Evolutionary conservation across 2,329 filamentous ascomycete genomes (phyloP), one percentile per base, ranked within the genome.

Genomic region (Diplocarpon mali): DNA sequence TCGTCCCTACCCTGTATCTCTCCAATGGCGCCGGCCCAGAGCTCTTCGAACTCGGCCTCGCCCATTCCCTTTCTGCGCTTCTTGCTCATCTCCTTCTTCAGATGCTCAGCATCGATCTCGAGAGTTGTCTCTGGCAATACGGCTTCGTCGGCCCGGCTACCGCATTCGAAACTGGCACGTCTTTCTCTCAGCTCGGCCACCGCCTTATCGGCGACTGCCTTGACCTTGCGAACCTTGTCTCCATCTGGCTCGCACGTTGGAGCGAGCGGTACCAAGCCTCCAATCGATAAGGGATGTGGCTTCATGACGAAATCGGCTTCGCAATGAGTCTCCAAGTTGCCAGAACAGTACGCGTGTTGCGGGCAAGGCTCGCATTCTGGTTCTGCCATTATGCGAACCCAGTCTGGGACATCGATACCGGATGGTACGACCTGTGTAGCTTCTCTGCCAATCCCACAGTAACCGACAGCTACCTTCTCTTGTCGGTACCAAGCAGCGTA

Each of bases 201-300:
- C 1, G 85, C 88, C 62, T 82, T 84, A 61, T 96, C 83, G 7
- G 89, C 87, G 13, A 98, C 87, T 15, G 82, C 78, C 58, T 90
- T 86, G 39, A 96, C 83, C 14, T 85, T 83, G 32, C 86, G 79
- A 7, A 83, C 86, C 64, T 95, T 95, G 58, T 93, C 87, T 49
- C 88, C 88, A 63, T 98, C 93, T 0, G 92, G 85, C 65, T 95
- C 90, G 64, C 92, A 98, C 4, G 86, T 89, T 1, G 93, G 90
- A 5, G 89, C 80, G 8, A 98, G 68, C 7, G 92, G 92, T 5
- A 96, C 60, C 3, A 93, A 60, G 0, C 92, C 89, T 39, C 81
- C 80, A 0, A 95, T 62, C 0, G 88, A 83, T 16, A 96, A 70
- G 1, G 90, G 89, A 61, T 96, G 90, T 1, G 80, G 76, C 58